Base-by-base conservation (phyloP, 169 alveolate species). In the Plasmodium adleri region DNA sequence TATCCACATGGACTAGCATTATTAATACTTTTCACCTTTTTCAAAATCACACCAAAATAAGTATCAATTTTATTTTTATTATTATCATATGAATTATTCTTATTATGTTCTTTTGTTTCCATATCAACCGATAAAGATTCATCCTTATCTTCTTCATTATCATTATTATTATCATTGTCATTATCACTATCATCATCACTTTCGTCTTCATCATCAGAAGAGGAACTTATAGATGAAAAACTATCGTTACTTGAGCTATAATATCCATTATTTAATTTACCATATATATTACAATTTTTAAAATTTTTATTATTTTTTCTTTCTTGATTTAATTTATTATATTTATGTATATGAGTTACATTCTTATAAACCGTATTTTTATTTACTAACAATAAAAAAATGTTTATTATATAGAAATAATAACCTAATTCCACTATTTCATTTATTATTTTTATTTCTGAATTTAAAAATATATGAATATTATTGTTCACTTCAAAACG, bases 401-500 rank as follows among this genome's bases (percentile, higher is more conserved):
- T 59, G 63, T 86, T 86, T 64, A 86, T 71, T n/a, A 86, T 73
- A 24, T 86, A 86, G 63, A 86, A 86, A 66, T 67, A 86, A 60
- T 86, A 86, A 59, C 92, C 92, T 52, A 86, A 24, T 66, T 86
- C 78, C 24, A 86, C 92, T n/a, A 86, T 86, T n/a, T 86, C 92
- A 71, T 86, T 86, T 32, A 86, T 86, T 86, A 86, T 70, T 58
- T 72, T 86, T 86, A 86, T 72, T 86, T 86, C 92, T 8, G 92
- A 86, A 56, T 73, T 92, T 54, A 68, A 43, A 22, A 88, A 80
- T 66, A 93, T 87, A 56, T 93, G 88, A 71, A 92, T 92, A 78
- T 92, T 75, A 58, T 89, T 63, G 28, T 88, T 85, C 63, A 91
- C 91, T 83, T 92, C 95, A 43, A 92, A 68, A 8, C 76, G 58